These are phyloP conservation scores for Silene noctiflora DNA, from an alignment of 179 eudicot species.

Conservation along the genomic window DNA sequence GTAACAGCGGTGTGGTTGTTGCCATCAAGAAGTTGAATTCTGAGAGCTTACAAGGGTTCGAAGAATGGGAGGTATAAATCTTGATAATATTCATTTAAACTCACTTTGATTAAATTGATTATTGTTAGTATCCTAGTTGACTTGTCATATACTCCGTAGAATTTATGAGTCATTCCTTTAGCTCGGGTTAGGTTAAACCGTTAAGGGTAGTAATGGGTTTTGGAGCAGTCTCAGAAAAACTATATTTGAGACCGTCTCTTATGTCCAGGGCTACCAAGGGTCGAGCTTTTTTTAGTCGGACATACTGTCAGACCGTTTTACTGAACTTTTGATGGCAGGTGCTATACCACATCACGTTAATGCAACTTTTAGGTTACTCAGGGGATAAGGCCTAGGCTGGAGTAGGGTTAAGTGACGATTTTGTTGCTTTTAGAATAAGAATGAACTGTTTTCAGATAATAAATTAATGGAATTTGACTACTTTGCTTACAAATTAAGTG, in stretches of 20 bases:
- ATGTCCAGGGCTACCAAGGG: background rate
- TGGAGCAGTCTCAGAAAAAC: too few relatives aligned
- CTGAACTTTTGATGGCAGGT: background rate
- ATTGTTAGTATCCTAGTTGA: background rate
- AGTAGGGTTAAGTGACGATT: background rate
- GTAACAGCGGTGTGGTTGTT: conserved; percentile 43
- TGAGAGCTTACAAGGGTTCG: conserved; percentile 72
- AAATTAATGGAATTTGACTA: conserved; percentile 4
- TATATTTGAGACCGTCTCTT: background rate
- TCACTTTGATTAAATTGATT: background rate
- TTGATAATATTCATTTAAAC: background rate
- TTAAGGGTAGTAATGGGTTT: background rate
- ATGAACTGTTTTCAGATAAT: background rate
- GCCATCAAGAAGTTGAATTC: conserved; percentile 82
- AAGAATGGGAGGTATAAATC: conserved; percentile 80
- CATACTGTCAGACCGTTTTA: too few relatives aligned
- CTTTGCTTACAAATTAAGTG: conserved; percentile 6
- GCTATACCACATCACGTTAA: background rate
- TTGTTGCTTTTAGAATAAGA: background rate
- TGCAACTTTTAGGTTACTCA: background rate
- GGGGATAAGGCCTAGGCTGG: background rate
- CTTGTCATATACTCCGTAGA: too few relatives aligned
- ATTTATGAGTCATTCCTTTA: too few relatives aligned
- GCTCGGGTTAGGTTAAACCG: background rate
- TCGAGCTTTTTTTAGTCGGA: background rate